phyloP scores from a whole-genome alignment of 345 rosid species.

The Mercurialis annua region DNA sequence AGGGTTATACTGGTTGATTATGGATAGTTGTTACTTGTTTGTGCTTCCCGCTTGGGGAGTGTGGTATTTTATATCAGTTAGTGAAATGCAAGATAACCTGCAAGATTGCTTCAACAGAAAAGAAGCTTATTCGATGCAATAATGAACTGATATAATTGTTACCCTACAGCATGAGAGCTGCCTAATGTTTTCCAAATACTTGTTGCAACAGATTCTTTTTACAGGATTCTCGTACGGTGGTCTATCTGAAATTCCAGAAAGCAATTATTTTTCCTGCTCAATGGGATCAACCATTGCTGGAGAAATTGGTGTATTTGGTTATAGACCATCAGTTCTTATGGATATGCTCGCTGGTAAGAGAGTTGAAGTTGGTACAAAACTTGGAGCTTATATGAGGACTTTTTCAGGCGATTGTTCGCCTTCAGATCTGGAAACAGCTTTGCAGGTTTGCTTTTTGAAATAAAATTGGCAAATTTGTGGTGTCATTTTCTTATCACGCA shows the following conservation, averaged over 20 bases:
- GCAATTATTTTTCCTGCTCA: slow-evolving; percentile 71
- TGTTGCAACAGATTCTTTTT: slow-evolving; percentile 63
- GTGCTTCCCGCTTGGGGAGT: neutral
- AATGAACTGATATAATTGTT: neutral
- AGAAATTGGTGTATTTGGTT: slow-evolving; percentile 88
- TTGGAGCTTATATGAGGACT: slow-evolving; percentile 79
- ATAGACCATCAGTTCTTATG: slow-evolving; percentile 74
- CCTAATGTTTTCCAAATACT: slow-evolving; percentile 5
- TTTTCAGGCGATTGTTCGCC: slow-evolving; percentile 92
- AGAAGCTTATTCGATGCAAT: neutral
- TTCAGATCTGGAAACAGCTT: slow-evolving; percentile 79
- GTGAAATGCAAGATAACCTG: neutral
- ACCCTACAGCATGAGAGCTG: neutral
- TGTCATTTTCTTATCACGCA: neutral
- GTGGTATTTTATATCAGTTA: neutral
- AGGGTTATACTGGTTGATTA: neutral
- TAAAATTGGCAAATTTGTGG: neutral
- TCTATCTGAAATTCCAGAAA: slow-evolving; percentile 81
- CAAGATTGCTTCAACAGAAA: neutral
- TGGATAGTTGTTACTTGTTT: neutral
- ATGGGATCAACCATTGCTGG: slow-evolving; percentile 90
- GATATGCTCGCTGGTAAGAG: slow-evolving; percentile 98
- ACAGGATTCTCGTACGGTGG: slow-evolving; percentile 96
- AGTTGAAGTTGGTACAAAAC: slow-evolving; percentile 74
- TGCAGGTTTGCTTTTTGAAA: slow-evolving; percentile 59